Evolutionary conservation across 306 rosid species (phyloP), one percentile per base, ranked within the genome.

Genomic region (Amphicarpaea edgeworthii): DNA sequence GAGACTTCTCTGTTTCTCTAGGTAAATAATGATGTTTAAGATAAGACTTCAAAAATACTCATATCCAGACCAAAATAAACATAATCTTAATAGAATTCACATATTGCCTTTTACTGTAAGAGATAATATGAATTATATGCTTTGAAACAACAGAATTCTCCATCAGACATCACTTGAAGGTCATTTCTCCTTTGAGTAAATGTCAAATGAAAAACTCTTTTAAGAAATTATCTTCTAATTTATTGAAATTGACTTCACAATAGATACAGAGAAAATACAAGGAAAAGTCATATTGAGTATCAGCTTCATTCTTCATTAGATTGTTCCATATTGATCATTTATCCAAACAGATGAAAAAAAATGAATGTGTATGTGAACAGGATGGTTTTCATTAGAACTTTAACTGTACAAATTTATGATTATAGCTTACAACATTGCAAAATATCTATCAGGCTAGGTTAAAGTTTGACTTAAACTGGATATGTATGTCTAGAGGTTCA

Each of bases 381-480:
- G 46, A 23, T 54, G 32, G 15, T 68, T 38, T 17, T 49, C 23
- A 32, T 16, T 62, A 34, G 26, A 62, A 12, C 12, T 60, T 34
- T 34, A 23, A 23, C 34, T 24, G 12, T 40, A 40, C 34, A 20
- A 68, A 3, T 45, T 12, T 19, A 30, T 7, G 14, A 74, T 8
- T 32, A 61, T 47, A 9, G 11, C 30, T 32, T 3, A 66, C n/a
- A 53, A 66, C 6, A 28, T 66, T 34, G 58, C 2, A n/a, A 47
- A 51, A 74, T n/a, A 37, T 38, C 45, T 59, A 17, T n/a, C 49
- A 21, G 32, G 12, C 43, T 9, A 6, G 16, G 32, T 70, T 40
- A 34, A 64, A 57, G 42, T 82, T 53, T 24, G 21, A 70, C 58
- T 64, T 70, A 70, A 79, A 55, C 67, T 12, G 28, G 26, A 59